Evolutionary conservation across 768 basidiomycete species (phyloP), one percentile per base, ranked within the genome.

Genomic region (Botryobasidium botryosum): DNA sequence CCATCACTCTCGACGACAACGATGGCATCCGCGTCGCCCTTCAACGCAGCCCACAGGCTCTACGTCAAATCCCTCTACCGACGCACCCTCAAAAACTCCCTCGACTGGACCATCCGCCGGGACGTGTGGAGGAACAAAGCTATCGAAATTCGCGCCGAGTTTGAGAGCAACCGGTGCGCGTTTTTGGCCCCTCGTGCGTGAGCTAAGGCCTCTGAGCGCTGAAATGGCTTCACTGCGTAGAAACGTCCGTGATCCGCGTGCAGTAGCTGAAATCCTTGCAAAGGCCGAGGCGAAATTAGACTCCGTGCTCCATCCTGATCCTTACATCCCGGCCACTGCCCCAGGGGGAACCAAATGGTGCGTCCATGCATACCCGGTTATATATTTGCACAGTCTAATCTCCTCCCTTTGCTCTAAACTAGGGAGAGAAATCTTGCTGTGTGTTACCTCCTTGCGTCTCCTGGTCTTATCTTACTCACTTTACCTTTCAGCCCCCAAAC

Each of bases 11-110:
- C n/a, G n/a, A 45, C 38, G 45, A 18, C 45, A 17, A 32, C 56
- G 48, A 62, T 60, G 50, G 76, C 77, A 75, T 66, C 75, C 35
- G 56, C 63, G 43, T 64, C 70, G 44, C 62, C 79, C 28, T 87
- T 85, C 65, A 70, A 79, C 33, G 64, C 73, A 27, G 79, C 75
- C 4, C 83, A 85, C 65, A 74, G 76, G 58, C 70, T 74, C 54
- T 80, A 90, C 57, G 86, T 90, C 59, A 86, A 92, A 65, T 85
- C 83, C 6, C 72, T 97, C 4, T 96, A 94, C 69, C 79, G 73
- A 56, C 79, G 90, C 29, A 74, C 75, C 53, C 71, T 97, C 49
- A 80, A 72, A 55, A 91, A 94, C 55, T 69, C 83, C 39, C 66
- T 92, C 43, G 79, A 97, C 62, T 97, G 92, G 92, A 77, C 74